A percentile compares a stretch with the other conserved stretches of the same genome.
These are phyloP conservation scores for Sporopachydermia quercuum DNA, from an alignment of 805 yeast genomes.

Conservation along the genomic window DNA sequence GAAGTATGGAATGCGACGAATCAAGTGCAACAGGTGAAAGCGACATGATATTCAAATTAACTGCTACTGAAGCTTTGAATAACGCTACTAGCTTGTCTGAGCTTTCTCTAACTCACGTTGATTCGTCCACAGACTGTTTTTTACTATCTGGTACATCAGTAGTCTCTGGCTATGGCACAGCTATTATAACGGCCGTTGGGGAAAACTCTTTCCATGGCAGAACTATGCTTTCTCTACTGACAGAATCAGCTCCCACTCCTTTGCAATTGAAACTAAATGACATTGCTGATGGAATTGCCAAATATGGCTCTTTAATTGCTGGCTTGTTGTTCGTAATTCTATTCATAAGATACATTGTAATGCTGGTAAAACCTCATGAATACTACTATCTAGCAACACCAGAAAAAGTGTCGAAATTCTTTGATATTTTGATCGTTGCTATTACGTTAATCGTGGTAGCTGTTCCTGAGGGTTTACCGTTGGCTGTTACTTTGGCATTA, in stretches of 20 bases:
- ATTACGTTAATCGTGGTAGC: constrained; percentile 93
- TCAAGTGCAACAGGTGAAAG: constrained; percentile 91
- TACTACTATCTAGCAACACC: constrained; percentile 37
- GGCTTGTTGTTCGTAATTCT: constrained; percentile 64
- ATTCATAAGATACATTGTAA: constrained; percentile 57
- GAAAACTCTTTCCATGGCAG: constrained; percentile 79
- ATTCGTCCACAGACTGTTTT: constrained; percentile 53
- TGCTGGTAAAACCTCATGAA: constrained; percentile 37
- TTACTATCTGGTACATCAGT: constrained; percentile 86
- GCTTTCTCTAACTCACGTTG: constrained; percentile 19
- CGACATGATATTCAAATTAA: constrained; percentile 55
- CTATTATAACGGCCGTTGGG: constrained; percentile 85
- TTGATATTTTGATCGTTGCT: constrained; percentile 79
- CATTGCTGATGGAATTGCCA: constrained; percentile 89
- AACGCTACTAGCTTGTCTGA: constrained; percentile 16
- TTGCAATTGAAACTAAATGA: constrained; percentile 66
- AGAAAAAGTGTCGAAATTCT: constrained; percentile 68
- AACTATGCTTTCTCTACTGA: constrained; percentile 67
- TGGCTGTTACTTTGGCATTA: constrained; percentile 90
- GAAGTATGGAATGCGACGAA: constrained; percentile 79
- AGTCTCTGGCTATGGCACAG: constrained; percentile 73
- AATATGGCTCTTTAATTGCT: constrained; percentile 82
- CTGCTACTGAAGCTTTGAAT: constrained; percentile 30
- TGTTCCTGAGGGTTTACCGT: constrained; percentile 97
- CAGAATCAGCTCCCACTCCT: constrained; percentile 77